phyloP scores from a whole-genome alignment of 495 filamentous ascomycete genomes.

The Neurospora sp. region DNA sequence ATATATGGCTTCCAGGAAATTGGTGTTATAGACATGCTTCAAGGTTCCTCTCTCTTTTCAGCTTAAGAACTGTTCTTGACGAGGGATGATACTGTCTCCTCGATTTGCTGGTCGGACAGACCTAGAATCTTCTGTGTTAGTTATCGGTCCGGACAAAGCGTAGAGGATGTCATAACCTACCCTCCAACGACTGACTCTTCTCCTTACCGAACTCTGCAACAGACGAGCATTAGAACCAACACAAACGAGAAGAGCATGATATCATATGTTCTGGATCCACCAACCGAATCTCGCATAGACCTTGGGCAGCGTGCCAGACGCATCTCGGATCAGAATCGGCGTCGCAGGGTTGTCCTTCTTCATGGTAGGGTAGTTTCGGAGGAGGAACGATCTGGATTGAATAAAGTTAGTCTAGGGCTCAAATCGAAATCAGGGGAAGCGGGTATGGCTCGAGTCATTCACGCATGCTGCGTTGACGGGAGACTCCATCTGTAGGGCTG shows the following conservation, averaged over 20 bases:
- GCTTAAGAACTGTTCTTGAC: slow-evolving; percentile 47
- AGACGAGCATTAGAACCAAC: not conserved
- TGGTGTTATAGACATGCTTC: not conserved
- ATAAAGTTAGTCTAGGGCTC: not conserved
- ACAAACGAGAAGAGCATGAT: not conserved
- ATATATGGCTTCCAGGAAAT: not conserved
- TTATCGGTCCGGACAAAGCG: not conserved
- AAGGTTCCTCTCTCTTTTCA: not conserved
- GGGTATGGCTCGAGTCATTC: not conserved
- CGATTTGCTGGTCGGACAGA: slow-evolving; percentile 83
- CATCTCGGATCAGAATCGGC: slow-evolving; percentile 91
- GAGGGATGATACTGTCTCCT: slow-evolving; percentile 71
- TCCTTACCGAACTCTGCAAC: slow-evolving; percentile 73
- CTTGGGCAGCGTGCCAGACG: slow-evolving; percentile 64
- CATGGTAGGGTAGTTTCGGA: slow-evolving; percentile 92
- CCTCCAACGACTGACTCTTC: slow-evolving; percentile 70
- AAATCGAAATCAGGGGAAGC: not conserved
- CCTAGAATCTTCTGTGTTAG: slow-evolving; percentile 39
- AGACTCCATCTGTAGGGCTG: not conserved
- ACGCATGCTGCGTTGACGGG: not conserved
- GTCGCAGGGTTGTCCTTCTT: slow-evolving; percentile 96
- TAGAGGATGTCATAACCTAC: slow-evolving; percentile 32
- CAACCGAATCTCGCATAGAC: slow-evolving; percentile 91
- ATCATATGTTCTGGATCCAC: slow-evolving; percentile 18
- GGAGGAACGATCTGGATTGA: slow-evolving; percentile 71